These are phyloP conservation scores for Cladosporium oxysporum DNA, from an alignment of 2,329 filamentous ascomycete species.

Conservation along the genomic window DNA sequence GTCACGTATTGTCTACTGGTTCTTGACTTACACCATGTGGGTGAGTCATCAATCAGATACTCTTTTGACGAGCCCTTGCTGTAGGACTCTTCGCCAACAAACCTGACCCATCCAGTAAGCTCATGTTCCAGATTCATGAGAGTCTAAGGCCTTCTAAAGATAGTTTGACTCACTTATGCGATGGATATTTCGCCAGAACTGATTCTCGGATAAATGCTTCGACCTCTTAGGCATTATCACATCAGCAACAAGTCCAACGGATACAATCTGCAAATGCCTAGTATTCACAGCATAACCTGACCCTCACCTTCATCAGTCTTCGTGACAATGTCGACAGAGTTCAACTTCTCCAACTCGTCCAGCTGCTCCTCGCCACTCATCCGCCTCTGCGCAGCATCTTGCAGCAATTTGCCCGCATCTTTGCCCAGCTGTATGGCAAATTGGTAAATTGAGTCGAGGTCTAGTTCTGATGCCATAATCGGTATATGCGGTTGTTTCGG, in stretches of 20 bases:
- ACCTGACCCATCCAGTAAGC: constrained; percentile 51
- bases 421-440: constrained; percentile 72
- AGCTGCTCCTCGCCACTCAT: constrained; percentile 46
- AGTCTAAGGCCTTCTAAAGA: background rate
- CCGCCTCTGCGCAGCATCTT: constrained; percentile 62
- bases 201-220: constrained; percentile 67
- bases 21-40: constrained; percentile 64
- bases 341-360: constrained; percentile 66
- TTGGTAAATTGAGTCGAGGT: constrained; percentile 66
- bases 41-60: constrained; percentile 64
- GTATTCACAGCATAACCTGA: background rate
- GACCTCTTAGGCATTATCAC: constrained; percentile 54
- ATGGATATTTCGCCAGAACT: constrained; percentile 62
- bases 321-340: constrained; percentile 74
- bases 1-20: background rate
- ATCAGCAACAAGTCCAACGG: background rate
- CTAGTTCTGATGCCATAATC: constrained; percentile 27
- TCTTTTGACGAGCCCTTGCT: constrained; percentile 66
- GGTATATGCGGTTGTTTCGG: background rate
- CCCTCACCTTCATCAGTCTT: constrained; percentile 69
- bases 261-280: background rate
- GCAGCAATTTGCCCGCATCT: constrained; percentile 67
- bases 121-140: background rate
- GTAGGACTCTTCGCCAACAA: constrained; percentile 77
- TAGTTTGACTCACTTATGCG: constrained; percentile 59